Percentiles rank a stretch among this genome's conserved stretches.
These are phyloP conservation scores for Phytopythium delawarense DNA, from an alignment of 352 stramenopile genomes.

Conservation along the genomic window DNA sequence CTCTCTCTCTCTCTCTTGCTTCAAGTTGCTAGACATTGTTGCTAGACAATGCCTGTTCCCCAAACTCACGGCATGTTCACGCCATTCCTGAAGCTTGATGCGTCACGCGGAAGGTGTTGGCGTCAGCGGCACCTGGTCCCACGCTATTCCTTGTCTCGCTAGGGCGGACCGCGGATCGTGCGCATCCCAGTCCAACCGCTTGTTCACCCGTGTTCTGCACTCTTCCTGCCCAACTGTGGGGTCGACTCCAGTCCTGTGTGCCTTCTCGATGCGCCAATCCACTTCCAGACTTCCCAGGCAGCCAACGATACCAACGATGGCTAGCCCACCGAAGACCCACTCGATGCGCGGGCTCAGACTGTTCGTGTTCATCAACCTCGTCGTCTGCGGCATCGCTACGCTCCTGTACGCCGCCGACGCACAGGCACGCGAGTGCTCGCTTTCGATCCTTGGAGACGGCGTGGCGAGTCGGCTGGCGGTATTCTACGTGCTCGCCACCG, in stretches of 20 bases:
- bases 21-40: background rate
- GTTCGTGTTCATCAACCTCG: background rate
- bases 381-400: background rate
- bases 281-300: background rate
- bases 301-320: background rate
- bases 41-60: background rate
- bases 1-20: too few species aligned
- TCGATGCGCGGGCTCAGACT: background rate
- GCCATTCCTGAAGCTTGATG: background rate
- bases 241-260: background rate
- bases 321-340: background rate
- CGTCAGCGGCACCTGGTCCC: background rate
- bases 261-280: background rate
- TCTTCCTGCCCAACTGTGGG: background rate
- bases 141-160: background rate
- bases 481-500: conserved; percentile 19
- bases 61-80: background rate
- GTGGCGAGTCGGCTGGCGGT: background rate
- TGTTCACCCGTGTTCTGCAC: background rate
- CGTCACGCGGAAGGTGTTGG: background rate
- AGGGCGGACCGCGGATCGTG: background rate
- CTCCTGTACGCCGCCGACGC: background rate
- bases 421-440: background rate
- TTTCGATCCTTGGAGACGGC: background rate
- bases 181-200: background rate